These are phyloP conservation scores for Pluteus cervinus DNA, from an alignment of 768 basidiomycete genomes.

Conservation along the genomic window DNA sequence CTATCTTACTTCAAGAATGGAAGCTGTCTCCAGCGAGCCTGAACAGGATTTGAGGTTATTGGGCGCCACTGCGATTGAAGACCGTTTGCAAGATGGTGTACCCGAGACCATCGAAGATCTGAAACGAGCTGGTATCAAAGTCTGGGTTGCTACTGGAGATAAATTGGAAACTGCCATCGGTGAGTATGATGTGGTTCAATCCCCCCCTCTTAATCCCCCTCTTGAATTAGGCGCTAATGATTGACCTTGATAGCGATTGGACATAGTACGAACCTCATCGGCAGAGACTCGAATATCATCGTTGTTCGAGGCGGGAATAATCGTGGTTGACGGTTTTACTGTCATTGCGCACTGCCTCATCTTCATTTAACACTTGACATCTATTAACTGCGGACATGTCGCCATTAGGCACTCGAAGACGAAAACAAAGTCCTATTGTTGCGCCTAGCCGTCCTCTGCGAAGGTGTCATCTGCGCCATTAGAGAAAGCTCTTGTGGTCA, in stretches of 20 bases:
- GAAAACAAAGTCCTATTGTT: slow-evolving; percentile 73
- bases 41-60: slow-evolving; percentile 77
- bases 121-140: slow-evolving; percentile 95
- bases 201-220: neutral
- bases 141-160: slow-evolving; percentile 99
- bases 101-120: slow-evolving; percentile 95
- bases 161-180: slow-evolving; percentile 97
- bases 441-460: slow-evolving; percentile 81
- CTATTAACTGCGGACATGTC: neutral
- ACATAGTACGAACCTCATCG: slow-evolving; percentile 93
- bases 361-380: neutral
- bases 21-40: slow-evolving; percentile 70
- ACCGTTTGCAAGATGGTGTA: slow-evolving; percentile 95
- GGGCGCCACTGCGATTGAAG: slow-evolving; percentile 97
- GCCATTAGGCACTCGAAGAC: slow-evolving; percentile 58
- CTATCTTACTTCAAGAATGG: slow-evolving; percentile 74
- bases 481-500: slow-evolving; percentile 93
- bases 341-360: slow-evolving; percentile 16
- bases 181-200: slow-evolving; percentile 22
- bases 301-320: slow-evolving; percentile 74
- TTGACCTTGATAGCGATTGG: slow-evolving; percentile 95
- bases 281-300: slow-evolving; percentile 86
- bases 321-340: slow-evolving; percentile 89
- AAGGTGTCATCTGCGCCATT: slow-evolving; percentile 95
- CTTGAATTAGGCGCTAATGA: slow-evolving; percentile 1